phyloP scores from a whole-genome alignment of 164 flowering plant species.

The Liquidambar formosana region DNA sequence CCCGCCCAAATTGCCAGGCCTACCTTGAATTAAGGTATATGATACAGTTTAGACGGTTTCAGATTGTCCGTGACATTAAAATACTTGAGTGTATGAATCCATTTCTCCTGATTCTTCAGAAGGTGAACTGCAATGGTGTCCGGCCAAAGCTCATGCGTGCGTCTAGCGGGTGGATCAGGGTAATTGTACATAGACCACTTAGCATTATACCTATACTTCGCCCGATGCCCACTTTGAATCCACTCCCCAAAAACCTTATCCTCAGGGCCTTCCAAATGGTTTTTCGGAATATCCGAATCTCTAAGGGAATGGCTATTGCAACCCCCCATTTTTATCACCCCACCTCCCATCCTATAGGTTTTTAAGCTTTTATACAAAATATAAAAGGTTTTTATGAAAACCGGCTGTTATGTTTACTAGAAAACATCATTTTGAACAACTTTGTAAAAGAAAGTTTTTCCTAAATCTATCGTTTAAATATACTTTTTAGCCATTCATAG shows the following conservation, averaged over 20 bases:
- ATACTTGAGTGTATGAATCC: slow-evolving; percentile 63
- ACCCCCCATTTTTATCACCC: too few relatives aligned
- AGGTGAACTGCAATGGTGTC: slow-evolving; percentile 76
- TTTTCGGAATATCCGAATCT: slow-evolving; percentile 53
- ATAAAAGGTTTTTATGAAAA: too few relatives aligned
- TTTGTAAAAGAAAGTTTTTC: too few relatives aligned
- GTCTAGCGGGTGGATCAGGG: slow-evolving; percentile 57
- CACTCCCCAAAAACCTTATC: slow-evolving; percentile 71
- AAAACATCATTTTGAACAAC: too few relatives aligned
- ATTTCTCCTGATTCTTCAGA: slow-evolving; percentile 61
- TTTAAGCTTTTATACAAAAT: too few relatives aligned
- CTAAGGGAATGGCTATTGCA: too few relatives aligned
- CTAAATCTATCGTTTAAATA: too few relatives aligned
- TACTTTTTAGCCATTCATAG: too few relatives aligned
- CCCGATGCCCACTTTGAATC: slow-evolving; percentile 57
- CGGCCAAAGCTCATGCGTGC: slow-evolving; percentile 78
- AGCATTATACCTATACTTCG: slow-evolving; percentile 62
- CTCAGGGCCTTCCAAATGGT: slow-evolving; percentile 69
- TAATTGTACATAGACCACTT: slow-evolving; percentile 84
- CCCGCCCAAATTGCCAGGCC: too few relatives aligned
- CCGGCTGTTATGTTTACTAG: too few relatives aligned
- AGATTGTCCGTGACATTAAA: slow-evolving; percentile 64
- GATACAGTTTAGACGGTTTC: slow-evolving; percentile 75
- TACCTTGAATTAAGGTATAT: slow-evolving; percentile 59
- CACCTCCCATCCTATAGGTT: too few relatives aligned